These are phyloP conservation scores for Dioszegia hungarica DNA, from an alignment of 768 basidiomycete genomes.

Conservation along the genomic window DNA sequence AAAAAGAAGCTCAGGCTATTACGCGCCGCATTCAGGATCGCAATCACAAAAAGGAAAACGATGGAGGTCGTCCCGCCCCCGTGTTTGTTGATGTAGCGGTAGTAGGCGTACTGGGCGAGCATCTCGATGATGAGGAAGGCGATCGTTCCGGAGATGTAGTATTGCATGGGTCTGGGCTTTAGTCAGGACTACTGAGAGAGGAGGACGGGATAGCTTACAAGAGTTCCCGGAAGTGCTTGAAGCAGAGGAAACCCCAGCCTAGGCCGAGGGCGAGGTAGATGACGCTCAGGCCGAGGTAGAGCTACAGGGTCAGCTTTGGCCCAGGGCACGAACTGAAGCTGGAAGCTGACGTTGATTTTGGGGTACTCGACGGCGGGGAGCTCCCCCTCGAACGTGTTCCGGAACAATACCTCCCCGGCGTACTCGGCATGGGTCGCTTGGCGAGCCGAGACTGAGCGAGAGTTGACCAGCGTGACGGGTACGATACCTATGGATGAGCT, in stretches of 20 bases:
- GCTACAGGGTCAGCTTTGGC: constrained; percentile 53
- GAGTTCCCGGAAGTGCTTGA: constrained; percentile 71
- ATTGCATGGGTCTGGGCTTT: constrained; percentile 53
- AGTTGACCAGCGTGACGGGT: constrained; percentile 72
- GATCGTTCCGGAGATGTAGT: constrained; percentile 85
- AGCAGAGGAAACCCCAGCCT: constrained; percentile 80
- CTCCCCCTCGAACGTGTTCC: constrained; percentile 80
- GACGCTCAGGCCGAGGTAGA: constrained; percentile 78
- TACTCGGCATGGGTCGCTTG: constrained; percentile 71
- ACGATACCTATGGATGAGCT: constrained; percentile 61
- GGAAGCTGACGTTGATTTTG: constrained; percentile 74
- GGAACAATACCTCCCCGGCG: constrained; percentile 73
- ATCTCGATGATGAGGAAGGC: constrained; percentile 87
- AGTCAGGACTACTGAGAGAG: not conserved
- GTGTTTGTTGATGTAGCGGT: constrained; percentile 75
- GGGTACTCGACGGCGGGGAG: constrained; percentile 92
- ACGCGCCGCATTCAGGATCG: constrained; percentile 85
- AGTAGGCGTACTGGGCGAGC: constrained; percentile 88
- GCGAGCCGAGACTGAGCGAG: constrained; percentile 45
- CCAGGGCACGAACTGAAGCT: not conserved
- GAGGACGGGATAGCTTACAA: constrained; percentile 58
- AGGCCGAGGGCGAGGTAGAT: constrained; percentile 66
- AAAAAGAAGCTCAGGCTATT: constrained; percentile 93
- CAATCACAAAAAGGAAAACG: constrained; percentile 88
- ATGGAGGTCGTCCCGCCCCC: constrained; percentile 52